phyloP scores from a whole-genome alignment of 2,329 filamentous ascomycete genomes.

The Alternaria sp. region DNA sequence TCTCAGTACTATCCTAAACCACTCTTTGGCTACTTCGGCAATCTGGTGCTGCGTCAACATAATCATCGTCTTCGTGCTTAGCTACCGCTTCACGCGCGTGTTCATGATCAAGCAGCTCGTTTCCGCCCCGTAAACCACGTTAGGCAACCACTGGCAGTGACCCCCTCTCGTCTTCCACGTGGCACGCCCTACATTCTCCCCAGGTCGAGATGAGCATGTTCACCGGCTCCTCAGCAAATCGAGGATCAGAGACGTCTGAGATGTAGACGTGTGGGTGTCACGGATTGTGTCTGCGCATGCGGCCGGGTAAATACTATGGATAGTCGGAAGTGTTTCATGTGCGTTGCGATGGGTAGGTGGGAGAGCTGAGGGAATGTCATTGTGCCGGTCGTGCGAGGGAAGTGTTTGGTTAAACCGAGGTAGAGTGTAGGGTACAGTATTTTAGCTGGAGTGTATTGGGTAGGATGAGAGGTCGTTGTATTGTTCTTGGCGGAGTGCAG shows the following conservation, averaged over 20 bases:
- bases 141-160: not conserved
- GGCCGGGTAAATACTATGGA: not conserved
- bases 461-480: not conserved
- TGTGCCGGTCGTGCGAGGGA: not conserved
- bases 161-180: not conserved
- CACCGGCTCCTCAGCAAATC: not conserved
- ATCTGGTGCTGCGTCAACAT: constrained; percentile 50
- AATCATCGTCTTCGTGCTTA: constrained; percentile 11
- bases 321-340: not conserved
- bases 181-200: not conserved
- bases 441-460: not conserved
- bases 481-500: not conserved
- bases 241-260: not conserved
- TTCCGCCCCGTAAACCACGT: not conserved
- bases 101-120: not conserved
- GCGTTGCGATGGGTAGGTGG: not conserved
- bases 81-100: not conserved
- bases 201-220: not conserved
- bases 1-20: too few species aligned
- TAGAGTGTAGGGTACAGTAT: not conserved
- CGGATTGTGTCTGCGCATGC: not conserved
- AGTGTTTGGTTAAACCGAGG: not conserved
- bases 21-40: too few species aligned
- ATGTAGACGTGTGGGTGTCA: not conserved
- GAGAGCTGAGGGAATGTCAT: not conserved